Evolutionary conservation across 306 rosid genomes (phyloP), one percentile per base, ranked within the genome.

Genomic region (Oxytropis ochrocephala): DNA sequence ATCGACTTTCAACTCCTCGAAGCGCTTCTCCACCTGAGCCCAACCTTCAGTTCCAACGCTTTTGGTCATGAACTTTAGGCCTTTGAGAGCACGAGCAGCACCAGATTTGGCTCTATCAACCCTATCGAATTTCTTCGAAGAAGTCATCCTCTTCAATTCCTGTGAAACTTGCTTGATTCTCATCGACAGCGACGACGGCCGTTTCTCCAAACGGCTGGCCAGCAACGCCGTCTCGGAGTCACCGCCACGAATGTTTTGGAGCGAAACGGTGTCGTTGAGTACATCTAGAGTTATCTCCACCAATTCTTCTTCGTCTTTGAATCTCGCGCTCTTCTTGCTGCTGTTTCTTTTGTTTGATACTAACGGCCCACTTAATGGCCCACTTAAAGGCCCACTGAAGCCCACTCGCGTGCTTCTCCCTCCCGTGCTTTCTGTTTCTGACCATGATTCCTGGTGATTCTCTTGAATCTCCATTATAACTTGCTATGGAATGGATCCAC

Each of bases 261-360:
- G 87, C 0, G 86, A 84, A 11, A 89, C 91, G 7, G 82, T 46
- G 75, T 88, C 92, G 16, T 89, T 95, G 0, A 83, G 79, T 0
- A 92, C 89, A 32, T 87, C 98, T 5, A 92, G 55, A 32, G 96
- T 92, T 11, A 92, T 90, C 50, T 92, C 98, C 2, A 92, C 98
- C 27, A 78, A 85, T 24, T 86, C 85, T 17, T 86, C 95, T 0
- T 81, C 86, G 27, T 76, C 84, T 36, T 77, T 79, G 83, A 78
- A 86, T 33, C 92, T 78, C 0, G 86, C 81, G 60, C 89, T 86
- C 57, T 59, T 80, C 77, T 79, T 84, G 67, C 80, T 85, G 75
- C 78, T 76, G 70, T 63, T 81, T 51, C 64, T 80, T 44, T 72
- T 80, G 79, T 74, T 56, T 17, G 86, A 38, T 4, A 80, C 80